Base-by-base conservation (phyloP, 805 yeast species). In the Saccharomyces paradoxus region DNA sequence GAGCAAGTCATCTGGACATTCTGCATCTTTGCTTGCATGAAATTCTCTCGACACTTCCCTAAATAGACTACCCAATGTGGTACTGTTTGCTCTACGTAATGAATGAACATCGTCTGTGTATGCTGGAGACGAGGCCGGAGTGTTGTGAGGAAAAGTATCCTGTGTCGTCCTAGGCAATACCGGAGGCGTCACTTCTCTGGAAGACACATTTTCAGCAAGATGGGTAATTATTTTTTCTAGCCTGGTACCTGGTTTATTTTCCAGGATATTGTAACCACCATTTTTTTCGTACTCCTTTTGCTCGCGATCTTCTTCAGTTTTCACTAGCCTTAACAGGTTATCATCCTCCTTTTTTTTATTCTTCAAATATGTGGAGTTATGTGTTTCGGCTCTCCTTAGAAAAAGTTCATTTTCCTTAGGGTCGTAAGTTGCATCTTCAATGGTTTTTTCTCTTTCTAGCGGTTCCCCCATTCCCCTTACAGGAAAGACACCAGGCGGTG, bases 401-500 rank as follows among this genome's bases (percentile, higher is more conserved):
- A 46, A 28, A 26, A 21, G 44, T 21, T 28, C n/a, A 26, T 48
- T 13, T 3, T 31, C 41, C 32, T 31, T 30, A 30, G 26, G 28
- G 24, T 37, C 48, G 30, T 50, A 52, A 29, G 53, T 56, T 24
- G 74, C 59, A 28, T 74, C 72, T 3, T 89, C 89, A 53, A 86
- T 82, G 0, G 84, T 74, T 48, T 71, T 71, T 60, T 86, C 91
- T 53, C 78, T 71, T 28, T 68, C 70, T 46, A 80, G 66, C 2
- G 92, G 86, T 10, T 74, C 75, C 1, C 88, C 90, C 92, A 87
- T 86, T 1, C 88, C 92, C 60, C 75, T 75, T 1, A 87, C 91
- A 0, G 95, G 94, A 70, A 86, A 87, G 1, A 86, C 90, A 56
- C 89, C 89, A 27, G 80, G 80, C 3, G 92, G 95, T 1, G 90